A percentile compares a stretch with the other conserved stretches of the same genome.
phyloP scores from a whole-genome alignment of 768 basidiomycete species.

The Lactarius hengduanensis region DNA sequence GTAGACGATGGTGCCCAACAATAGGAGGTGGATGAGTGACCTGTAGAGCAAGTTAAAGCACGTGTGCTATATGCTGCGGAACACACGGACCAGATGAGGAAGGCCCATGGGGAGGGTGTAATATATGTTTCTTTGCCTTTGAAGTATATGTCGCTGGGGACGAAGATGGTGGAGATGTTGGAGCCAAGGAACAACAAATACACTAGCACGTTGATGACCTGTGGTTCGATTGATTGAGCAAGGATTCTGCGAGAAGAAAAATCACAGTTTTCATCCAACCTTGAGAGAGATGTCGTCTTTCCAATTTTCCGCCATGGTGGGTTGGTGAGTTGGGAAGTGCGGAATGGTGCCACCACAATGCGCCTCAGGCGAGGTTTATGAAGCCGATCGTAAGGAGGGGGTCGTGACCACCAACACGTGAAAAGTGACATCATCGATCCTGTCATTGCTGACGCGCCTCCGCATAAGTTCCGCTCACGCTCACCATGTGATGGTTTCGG shows the following conservation, averaged over 20 bases:
- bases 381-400: not conserved
- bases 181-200: slow-evolving; percentile 88
- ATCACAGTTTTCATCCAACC: slow-evolving; percentile 37
- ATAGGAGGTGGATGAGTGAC: slow-evolving; percentile 86
- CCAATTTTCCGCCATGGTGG: slow-evolving; percentile 45
- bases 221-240: not conserved
- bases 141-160: slow-evolving; percentile 69
- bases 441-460: not conserved
- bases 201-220: slow-evolving; percentile 75
- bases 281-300: slow-evolving; percentile 82
- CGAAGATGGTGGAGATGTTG: slow-evolving; percentile 83
- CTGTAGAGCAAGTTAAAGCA: slow-evolving; percentile 38
- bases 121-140: slow-evolving; percentile 84
- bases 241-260: not conserved
- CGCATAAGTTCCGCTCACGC: not conserved
- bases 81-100: slow-evolving; percentile 73
- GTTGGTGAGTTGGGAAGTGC: not conserved
- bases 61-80: not conserved
- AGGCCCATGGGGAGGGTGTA: slow-evolving; percentile 92
- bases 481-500: not conserved
- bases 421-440: slow-evolving; percentile 8
- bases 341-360: not conserved
- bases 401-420: slow-evolving; percentile 12
- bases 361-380: slow-evolving; percentile 1
- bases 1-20: slow-evolving; percentile 89